Conservation (phyloP, 371 early-diverging fungal genomes). For the Dentiscutata heterogama region DNA sequence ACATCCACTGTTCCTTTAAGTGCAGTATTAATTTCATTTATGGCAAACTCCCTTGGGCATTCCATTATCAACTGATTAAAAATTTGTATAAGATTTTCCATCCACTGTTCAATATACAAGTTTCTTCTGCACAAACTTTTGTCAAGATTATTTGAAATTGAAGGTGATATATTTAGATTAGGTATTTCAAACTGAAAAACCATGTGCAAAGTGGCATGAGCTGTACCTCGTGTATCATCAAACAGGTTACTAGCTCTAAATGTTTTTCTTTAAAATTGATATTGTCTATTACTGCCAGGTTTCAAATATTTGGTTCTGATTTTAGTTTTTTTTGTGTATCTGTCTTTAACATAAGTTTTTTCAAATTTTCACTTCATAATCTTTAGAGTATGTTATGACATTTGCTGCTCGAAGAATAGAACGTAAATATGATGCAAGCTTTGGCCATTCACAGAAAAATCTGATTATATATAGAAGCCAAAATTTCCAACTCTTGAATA, state of each 20-base stretch:
- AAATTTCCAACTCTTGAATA: neutral
- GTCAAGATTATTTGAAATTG: neutral
- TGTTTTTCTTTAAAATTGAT: slow-evolving; percentile 9
- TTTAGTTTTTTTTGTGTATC: too few relatives aligned
- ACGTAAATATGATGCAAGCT: neutral
- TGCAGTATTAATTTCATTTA: too few relatives aligned
- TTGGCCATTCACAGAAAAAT: neutral
- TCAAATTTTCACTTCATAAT: too few relatives aligned
- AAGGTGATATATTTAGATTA: neutral
- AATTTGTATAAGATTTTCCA: too few relatives aligned
- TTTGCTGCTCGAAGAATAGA: slow-evolving; percentile 5
- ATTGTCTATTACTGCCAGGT: too few relatives aligned
- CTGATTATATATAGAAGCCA: too few relatives aligned
- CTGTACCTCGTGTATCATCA: slow-evolving; percentile 18
- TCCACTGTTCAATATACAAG: neutral
- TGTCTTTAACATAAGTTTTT: too few relatives aligned
- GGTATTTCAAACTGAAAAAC: too few relatives aligned
- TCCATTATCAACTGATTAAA: neutral
- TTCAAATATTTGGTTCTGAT: too few relatives aligned
- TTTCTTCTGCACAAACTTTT: neutral
- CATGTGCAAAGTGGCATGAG: too few relatives aligned
- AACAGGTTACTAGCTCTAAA: slow-evolving; percentile 29
- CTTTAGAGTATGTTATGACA: too few relatives aligned
- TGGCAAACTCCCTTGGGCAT: neutral
- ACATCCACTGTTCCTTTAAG: too few relatives aligned